Percentiles rank a stretch among this genome's conserved stretches.
Conservation (phyloP, 176 grass and related monocot species). For the Phyllostachys edulis region DNA sequence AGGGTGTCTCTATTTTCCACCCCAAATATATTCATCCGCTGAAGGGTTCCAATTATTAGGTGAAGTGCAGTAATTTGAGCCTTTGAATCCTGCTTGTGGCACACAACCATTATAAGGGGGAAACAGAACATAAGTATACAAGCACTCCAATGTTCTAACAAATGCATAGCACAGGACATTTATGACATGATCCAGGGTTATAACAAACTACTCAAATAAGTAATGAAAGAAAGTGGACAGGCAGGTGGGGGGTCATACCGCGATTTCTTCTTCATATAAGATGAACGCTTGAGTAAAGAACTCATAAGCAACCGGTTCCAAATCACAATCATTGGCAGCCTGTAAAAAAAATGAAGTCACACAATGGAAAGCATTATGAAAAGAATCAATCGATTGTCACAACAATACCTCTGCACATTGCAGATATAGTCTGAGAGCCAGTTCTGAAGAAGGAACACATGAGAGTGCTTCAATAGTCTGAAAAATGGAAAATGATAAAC, state of each 20-base stretch:
- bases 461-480: constrained; percentile 75
- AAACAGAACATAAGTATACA: not conserved
- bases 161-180: not conserved
- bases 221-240: not conserved
- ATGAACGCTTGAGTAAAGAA: constrained; percentile 99
- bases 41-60: constrained; percentile 94
- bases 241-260: constrained; percentile 46
- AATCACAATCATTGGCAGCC: constrained; percentile 98
- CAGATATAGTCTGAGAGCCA: constrained; percentile 70
- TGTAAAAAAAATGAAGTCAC: constrained; percentile 41
- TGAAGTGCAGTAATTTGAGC: constrained; percentile 99
- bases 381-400: constrained; percentile 2
- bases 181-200: not conserved
- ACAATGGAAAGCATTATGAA: constrained; percentile 22
- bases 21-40: constrained; percentile 92
- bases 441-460: constrained; percentile 69
- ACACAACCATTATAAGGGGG: constrained; percentile 17
- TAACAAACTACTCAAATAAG: not conserved
- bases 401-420: constrained; percentile 76
- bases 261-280: constrained; percentile 95
- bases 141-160: constrained; percentile 11
- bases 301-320: constrained; percentile 97
- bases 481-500: not conserved
- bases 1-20: constrained; percentile 98
- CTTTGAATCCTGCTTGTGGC: constrained; percentile 84